Conservation (phyloP, 352 stramenopile species). For the Pythium volutum region DNA sequence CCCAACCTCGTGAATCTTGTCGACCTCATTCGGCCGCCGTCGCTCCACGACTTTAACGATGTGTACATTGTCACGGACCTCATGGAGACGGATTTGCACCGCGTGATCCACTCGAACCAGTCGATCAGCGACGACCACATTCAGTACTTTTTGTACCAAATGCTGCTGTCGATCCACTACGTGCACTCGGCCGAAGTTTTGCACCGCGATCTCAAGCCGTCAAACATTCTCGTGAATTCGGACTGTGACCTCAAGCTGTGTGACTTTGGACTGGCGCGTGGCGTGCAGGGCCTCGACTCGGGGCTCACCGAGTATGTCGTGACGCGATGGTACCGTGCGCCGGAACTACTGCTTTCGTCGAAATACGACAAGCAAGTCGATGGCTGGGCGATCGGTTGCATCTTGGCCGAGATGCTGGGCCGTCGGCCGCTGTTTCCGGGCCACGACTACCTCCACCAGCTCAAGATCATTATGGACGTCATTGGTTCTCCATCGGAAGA, state of each 20-base stretch:
- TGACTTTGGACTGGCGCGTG: conserved; percentile 89
- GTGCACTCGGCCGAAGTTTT: conserved; percentile 94
- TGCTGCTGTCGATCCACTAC: conserved; percentile 93
- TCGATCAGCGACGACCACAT: conserved; percentile 91
- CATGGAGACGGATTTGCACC: conserved; percentile 98
- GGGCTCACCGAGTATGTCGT: conserved; percentile 92
- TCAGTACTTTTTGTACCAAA: conserved; percentile 95
- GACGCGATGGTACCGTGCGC: conserved; percentile 93
- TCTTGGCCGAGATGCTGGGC: conserved; percentile 92
- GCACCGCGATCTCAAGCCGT: conserved; percentile 97
- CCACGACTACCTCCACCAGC: conserved; percentile 99
- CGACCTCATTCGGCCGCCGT: conserved; percentile 74
- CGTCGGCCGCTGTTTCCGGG: conserved; percentile 90
- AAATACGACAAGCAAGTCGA: conserved; percentile 98
- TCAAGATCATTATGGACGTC: conserved; percentile 94
- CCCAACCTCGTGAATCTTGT: conserved; percentile 96
- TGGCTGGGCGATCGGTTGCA: conserved; percentile 94
- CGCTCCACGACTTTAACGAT: conserved; percentile 94
- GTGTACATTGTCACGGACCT: conserved; percentile 98
- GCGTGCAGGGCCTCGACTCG: conserved; percentile 42
- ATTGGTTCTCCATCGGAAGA: conserved; percentile 85
- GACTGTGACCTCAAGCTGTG: conserved; percentile 92
- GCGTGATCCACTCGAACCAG: conserved; percentile 97
- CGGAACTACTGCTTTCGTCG: conserved; percentile 96
- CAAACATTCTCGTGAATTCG: conserved; percentile 96